Conservation (phyloP, 495 filamentous ascomycete species). For the Tuber brumale region DNA sequence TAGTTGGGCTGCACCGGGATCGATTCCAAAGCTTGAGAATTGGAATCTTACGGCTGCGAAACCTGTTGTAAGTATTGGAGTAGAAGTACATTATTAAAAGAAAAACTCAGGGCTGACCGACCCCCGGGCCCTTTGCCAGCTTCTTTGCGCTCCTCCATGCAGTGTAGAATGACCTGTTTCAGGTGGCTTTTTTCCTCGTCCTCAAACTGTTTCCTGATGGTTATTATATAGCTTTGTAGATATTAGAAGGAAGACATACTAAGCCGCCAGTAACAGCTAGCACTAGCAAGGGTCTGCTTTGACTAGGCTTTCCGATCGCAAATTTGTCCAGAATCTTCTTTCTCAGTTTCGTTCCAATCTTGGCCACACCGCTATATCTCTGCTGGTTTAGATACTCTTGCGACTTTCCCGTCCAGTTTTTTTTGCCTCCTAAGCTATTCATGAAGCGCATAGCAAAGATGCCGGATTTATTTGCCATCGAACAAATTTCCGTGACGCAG, state of each 20-base stretch:
- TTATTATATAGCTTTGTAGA: background rate
- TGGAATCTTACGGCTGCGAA: conserved; percentile 57
- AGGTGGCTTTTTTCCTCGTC: conserved; percentile 54
- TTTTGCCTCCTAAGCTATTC: conserved; percentile 50
- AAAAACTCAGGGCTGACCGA: background rate
- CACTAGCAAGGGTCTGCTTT: conserved; percentile 14
- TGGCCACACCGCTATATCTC: conserved; percentile 57
- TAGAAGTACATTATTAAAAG: conserved; percentile 20
- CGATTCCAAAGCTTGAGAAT: conserved; percentile 64
- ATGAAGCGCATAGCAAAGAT: conserved; percentile 59
- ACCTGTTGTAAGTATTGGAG: conserved; percentile 7
- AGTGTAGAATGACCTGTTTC: conserved; percentile 48
- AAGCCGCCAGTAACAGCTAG: conserved; percentile 13
- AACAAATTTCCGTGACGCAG: conserved; percentile 54
- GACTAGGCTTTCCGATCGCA: conserved; percentile 40
- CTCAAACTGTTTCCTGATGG: conserved; percentile 48
- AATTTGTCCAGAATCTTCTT: conserved; percentile 56
- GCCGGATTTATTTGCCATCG: conserved; percentile 60
- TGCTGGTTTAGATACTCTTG: conserved; percentile 34
- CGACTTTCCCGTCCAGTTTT: conserved; percentile 46
- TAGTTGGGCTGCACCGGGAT: conserved; percentile 57
- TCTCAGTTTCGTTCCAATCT: conserved; percentile 55
- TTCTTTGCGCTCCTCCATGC: background rate
- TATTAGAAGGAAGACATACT: background rate
- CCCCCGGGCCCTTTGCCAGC: background rate